These are phyloP conservation scores for Tetradesmus lagerheimii DNA, from an alignment of 139 green algal genomes.

Conservation along the genomic window DNA sequence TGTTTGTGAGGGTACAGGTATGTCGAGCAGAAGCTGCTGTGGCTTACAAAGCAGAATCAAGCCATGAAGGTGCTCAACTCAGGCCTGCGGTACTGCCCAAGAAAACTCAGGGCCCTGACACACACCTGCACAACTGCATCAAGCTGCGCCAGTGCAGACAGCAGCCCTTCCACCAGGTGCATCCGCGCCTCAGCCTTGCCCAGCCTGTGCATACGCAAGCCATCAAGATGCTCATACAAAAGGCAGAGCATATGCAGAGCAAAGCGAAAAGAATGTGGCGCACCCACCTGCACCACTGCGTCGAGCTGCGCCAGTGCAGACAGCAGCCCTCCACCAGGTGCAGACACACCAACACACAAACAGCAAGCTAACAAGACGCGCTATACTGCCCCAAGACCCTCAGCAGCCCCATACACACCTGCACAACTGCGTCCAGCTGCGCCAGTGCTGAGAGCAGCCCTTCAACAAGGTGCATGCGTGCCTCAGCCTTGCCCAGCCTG, in stretches of 20 bases:
- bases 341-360: constrained; percentile 69
- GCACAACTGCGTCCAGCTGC: constrained; percentile 77
- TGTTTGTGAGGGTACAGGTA: too few species aligned
- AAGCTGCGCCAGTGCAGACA: constrained; percentile 79
- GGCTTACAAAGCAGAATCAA: too few species aligned
- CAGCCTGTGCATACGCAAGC: constrained; percentile 52
- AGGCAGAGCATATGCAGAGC: too few species aligned
- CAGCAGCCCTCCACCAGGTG: constrained; percentile 90
- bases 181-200: constrained; percentile 69
- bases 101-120: too few species aligned
- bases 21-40: too few species aligned
- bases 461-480: constrained; percentile 85
- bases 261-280: too few species aligned
- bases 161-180: constrained; percentile 88
- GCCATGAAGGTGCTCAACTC: too few species aligned
- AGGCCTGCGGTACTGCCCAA: too few species aligned
- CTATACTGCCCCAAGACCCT: too few species aligned
- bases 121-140: constrained; percentile 74
- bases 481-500: constrained; percentile 55
- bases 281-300: constrained; percentile 66
- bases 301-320: constrained; percentile 81
- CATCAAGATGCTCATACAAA: too few species aligned
- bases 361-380: too few species aligned
- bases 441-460: constrained; percentile 81
- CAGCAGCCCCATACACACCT: too few species aligned